Evolutionary conservation across 768 basidiomycete species (phyloP).

Genomic region (Podaxis sp.): DNA sequence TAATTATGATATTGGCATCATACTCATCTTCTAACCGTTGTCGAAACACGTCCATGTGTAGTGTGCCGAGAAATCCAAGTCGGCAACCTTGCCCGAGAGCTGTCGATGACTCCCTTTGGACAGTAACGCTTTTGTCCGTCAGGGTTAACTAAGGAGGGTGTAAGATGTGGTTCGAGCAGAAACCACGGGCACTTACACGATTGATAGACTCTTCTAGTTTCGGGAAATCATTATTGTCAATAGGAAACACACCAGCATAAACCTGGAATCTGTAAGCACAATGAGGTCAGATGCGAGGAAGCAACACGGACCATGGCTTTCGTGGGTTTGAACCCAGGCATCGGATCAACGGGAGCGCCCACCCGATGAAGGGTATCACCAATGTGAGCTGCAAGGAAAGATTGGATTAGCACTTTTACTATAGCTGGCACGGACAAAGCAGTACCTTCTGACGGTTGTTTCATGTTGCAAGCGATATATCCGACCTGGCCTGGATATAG

Average conservation of each 20-base stretch:
- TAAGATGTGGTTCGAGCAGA: slow-evolving; percentile 13
- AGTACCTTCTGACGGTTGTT: slow-evolving; percentile 87
- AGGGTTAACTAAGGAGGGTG: slow-evolving; percentile 56
- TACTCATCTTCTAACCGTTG: slow-evolving; percentile 98
- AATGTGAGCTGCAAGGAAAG: slow-evolving; percentile 62
- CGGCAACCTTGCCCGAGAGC: slow-evolving; percentile 95
- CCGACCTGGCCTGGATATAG: slow-evolving; percentile 82
- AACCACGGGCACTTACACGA: slow-evolving; percentile 46
- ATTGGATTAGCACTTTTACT: neutral
- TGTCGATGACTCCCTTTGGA: slow-evolving; percentile 88
- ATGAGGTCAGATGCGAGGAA: neutral
- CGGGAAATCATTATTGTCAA: slow-evolving; percentile 85
- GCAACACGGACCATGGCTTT: slow-evolving; percentile 77
- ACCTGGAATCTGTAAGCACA: slow-evolving; percentile 47
- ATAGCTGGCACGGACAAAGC: slow-evolving; percentile 1
- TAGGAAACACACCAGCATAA: slow-evolving; percentile 91
- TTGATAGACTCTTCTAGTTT: slow-evolving; percentile 96
- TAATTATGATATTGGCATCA: slow-evolving; percentile 90
- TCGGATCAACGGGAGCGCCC: slow-evolving; percentile 69
- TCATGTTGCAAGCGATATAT: slow-evolving; percentile 95
- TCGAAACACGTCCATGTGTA: slow-evolving; percentile 96
- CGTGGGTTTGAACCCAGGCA: slow-evolving; percentile 88
- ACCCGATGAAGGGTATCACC: slow-evolving; percentile 88
- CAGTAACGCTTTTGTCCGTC: slow-evolving; percentile 84
- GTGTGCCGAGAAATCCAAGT: slow-evolving; percentile 89